Evolutionary conservation across 75 land plant genomes (phyloP).

Genomic region (Chamaecyparis obtusa): DNA sequence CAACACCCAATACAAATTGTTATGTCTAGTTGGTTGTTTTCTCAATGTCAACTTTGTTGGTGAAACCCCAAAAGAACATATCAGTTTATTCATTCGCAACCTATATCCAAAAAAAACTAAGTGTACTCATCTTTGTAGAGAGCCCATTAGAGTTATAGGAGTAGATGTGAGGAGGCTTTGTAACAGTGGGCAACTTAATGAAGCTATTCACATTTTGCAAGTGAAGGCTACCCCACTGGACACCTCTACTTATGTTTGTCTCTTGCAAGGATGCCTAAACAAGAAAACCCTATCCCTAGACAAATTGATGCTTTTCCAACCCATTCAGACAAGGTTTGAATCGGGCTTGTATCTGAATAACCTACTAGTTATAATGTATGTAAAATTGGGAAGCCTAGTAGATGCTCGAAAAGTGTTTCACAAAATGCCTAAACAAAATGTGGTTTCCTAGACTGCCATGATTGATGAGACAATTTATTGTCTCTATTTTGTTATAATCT

Average conservation of each 20-base stretch:
- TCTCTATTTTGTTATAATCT: no score
- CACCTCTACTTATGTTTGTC: neutral
- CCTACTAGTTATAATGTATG: conserved; percentile 2
- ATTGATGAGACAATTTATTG: no score
- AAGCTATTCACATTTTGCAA: neutral
- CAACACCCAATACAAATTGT: neutral
- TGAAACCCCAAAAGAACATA: neutral
- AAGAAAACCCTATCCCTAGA: neutral
- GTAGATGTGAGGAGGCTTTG: neutral
- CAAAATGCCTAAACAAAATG: conserved; percentile 8
- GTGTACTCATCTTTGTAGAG: neutral
- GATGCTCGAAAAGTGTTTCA: conserved; percentile 6
- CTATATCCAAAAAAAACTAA: neutral
- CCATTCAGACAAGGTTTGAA: neutral
- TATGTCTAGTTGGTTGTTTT: neutral
- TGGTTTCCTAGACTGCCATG: conserved; percentile 17
- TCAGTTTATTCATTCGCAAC: neutral
- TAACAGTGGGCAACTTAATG: neutral
- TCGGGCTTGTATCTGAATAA: neutral
- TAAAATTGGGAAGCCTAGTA: neutral
- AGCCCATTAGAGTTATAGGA: neutral
- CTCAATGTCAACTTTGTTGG: neutral
- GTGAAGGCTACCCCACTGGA: neutral
- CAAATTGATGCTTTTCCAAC: neutral
- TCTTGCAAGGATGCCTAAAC: neutral